Conservation (phyloP, 192 early-diverging fungal genomes). For the Gigaspora rosea region DNA sequence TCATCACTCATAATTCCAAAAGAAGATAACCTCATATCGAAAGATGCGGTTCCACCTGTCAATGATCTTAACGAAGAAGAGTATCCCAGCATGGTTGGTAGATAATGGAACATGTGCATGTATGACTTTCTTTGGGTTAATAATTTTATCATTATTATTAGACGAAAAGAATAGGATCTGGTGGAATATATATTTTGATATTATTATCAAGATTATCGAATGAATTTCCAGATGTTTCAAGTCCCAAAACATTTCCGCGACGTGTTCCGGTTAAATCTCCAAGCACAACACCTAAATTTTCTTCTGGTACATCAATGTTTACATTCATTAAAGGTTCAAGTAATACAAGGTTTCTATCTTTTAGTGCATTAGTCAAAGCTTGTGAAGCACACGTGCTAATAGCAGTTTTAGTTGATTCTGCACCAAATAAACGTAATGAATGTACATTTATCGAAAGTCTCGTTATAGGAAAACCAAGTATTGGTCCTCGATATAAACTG, state of each 20-base stretch:
- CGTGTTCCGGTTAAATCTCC: slow-evolving; percentile 80
- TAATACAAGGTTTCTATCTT: slow-evolving; percentile 41
- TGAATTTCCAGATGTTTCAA: slow-evolving; percentile 49
- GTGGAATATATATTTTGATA: slow-evolving; percentile 48
- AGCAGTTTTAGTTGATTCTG: slow-evolving; percentile 58
- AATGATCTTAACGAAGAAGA: slow-evolving; percentile 77
- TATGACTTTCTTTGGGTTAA: slow-evolving; percentile 38
- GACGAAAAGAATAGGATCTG: slow-evolving; percentile 38
- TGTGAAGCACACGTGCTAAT: slow-evolving; percentile 66
- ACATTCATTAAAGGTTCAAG: slow-evolving; percentile 88
- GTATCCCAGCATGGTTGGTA: slow-evolving; percentile 83
- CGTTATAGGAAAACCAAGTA: slow-evolving; percentile 78
- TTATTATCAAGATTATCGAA: slow-evolving; percentile 26
- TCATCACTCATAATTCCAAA: slow-evolving; percentile 80
- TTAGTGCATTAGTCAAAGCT: slow-evolving; percentile 60
- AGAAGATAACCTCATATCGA: slow-evolving; percentile 80
- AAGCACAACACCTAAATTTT: slow-evolving; percentile 74
- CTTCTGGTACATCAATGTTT: slow-evolving; percentile 64
- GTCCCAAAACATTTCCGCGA: slow-evolving; percentile 66
- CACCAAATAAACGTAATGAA: slow-evolving; percentile 57
- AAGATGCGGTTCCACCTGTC: slow-evolving; percentile 83
- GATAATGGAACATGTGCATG: slow-evolving; percentile 74
- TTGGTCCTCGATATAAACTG: slow-evolving; percentile 72
- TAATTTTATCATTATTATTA: slow-evolving; percentile 34
- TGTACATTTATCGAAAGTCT: slow-evolving; percentile 57